These are phyloP conservation scores for Calonectria naviculata DNA, from an alignment of 2,329 filamentous ascomycete species.

Conservation along the genomic window DNA sequence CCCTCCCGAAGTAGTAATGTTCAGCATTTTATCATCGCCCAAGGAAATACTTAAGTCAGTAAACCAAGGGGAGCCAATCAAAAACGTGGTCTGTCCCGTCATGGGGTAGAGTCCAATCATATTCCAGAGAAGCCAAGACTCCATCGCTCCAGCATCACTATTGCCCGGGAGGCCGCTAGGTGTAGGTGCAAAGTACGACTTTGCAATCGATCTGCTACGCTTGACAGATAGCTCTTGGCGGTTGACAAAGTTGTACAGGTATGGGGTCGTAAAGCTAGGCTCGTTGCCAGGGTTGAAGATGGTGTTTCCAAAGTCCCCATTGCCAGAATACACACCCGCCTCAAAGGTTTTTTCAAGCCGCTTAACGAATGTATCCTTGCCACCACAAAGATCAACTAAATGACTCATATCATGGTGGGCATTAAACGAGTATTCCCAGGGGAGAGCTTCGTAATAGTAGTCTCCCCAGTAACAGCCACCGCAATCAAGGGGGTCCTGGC, in stretches of 20 bases:
- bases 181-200: neutral
- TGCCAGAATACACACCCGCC: neutral
- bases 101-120: neutral
- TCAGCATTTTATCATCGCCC: neutral
- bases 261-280: neutral
- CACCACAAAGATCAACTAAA: neutral
- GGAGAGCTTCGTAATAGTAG: neutral
- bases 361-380: neutral
- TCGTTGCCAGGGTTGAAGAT: neutral
- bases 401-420: neutral
- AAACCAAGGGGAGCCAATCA: neutral
- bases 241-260: neutral
- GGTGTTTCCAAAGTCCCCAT: neutral
- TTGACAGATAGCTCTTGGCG: neutral
- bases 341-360: neutral
- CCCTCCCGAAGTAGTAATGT: neutral
- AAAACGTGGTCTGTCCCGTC: neutral
- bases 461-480: neutral
- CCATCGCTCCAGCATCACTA: neutral
- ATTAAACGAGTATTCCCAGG: neutral
- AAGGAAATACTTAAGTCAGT: neutral
- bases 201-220: neutral
- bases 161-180: neutral
- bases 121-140: neutral
- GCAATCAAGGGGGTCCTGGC: neutral